Conservation (phyloP, 1,284 basidiomycete species). For the Acaromyces ingoldii region DNA sequence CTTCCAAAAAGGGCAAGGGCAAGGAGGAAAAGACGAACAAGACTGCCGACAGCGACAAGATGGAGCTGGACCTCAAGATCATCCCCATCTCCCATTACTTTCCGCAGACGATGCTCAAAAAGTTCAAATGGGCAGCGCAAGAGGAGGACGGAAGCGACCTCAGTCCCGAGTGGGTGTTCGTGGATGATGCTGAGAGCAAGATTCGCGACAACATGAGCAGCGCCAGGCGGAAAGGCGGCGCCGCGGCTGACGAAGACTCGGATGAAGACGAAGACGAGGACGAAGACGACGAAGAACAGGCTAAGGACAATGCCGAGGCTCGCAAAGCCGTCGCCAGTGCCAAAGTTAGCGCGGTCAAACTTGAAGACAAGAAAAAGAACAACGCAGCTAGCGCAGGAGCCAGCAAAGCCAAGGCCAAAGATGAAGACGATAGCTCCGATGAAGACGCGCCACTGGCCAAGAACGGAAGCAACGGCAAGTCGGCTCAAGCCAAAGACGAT, state of each 20-base stretch:
- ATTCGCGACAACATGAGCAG: slow-evolving; percentile 19
- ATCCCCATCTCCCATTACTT: slow-evolving; percentile 47
- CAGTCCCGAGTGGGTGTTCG: slow-evolving; percentile 32
- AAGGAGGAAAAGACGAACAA: slow-evolving; percentile 23
- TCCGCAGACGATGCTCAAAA: slow-evolving; percentile 49
- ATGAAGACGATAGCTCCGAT: not conserved
- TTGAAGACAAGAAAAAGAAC: not conserved
- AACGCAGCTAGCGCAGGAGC: not conserved
- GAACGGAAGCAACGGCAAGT: no score
- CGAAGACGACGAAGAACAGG: not conserved
- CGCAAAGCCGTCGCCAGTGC: slow-evolving; percentile 2
- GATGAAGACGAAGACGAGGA: slow-evolving; percentile 1
- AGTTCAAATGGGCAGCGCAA: slow-evolving; percentile 39
- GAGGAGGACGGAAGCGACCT: slow-evolving; percentile 12
- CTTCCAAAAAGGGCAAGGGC: slow-evolving; percentile 20
- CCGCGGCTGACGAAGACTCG: slow-evolving; percentile 1
- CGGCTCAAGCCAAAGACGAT: no score
- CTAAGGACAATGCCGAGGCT: not conserved
- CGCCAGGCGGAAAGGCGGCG: slow-evolving; percentile 1
- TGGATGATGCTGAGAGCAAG: slow-evolving; percentile 38
- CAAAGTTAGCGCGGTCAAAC: slow-evolving; percentile 3
- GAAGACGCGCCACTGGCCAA: not conserved
- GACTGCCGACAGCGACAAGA: slow-evolving; percentile 39
- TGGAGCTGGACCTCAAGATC: slow-evolving; percentile 43
- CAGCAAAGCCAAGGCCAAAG: not conserved